phyloP scores from a whole-genome alignment of 2,329 filamentous ascomycete genomes.

The Cladosporium austrohemisphaericum region DNA sequence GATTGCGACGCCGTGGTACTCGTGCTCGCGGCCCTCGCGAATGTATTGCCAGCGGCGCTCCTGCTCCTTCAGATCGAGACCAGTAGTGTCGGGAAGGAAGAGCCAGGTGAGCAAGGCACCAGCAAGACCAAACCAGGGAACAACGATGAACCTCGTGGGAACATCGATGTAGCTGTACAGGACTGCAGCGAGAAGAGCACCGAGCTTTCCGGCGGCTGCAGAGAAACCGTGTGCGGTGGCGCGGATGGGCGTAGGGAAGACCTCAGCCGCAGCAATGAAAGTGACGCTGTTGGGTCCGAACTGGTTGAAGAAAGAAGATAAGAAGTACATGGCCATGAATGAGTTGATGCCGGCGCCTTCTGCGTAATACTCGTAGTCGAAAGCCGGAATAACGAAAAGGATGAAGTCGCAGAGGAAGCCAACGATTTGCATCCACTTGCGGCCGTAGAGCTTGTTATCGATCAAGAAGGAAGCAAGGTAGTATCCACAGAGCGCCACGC shows the following conservation, averaged over 20 bases:
- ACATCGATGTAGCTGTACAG: constrained; percentile 93
- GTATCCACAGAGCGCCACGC: constrained; percentile 81
- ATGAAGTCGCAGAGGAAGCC: constrained; percentile 92
- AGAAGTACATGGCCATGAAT: constrained; percentile 99
- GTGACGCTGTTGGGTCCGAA: constrained; percentile 96
- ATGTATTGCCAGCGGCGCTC: constrained; percentile 91
- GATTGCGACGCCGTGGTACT: constrained; percentile 91
- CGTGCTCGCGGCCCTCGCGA: constrained; percentile 67
- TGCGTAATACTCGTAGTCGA: constrained; percentile 82
- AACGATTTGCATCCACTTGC: constrained; percentile 93
- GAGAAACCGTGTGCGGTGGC: constrained; percentile 92
- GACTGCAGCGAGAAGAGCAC: constrained; percentile 80
- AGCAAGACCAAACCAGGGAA: constrained; percentile 90
- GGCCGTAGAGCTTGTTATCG: constrained; percentile 94
- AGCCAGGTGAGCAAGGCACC: constrained; percentile 78
- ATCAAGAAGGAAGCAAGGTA: constrained; percentile 85
- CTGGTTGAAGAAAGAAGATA: constrained; percentile 98
- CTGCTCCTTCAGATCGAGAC: constrained; percentile 94
- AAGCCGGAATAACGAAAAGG: constrained; percentile 87
- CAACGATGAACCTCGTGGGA: constrained; percentile 81
- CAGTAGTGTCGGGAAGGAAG: constrained; percentile 95
- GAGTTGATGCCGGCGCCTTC: constrained; percentile 65
- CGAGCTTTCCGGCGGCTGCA: constrained; percentile 85
- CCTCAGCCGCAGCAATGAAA: constrained; percentile 92
- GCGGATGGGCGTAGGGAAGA: constrained; percentile 91